Evolutionary conservation across 495 filamentous ascomycete species (phyloP), one percentile per base, ranked within the genome.

Genomic region (Tuber melanosporum): DNA sequence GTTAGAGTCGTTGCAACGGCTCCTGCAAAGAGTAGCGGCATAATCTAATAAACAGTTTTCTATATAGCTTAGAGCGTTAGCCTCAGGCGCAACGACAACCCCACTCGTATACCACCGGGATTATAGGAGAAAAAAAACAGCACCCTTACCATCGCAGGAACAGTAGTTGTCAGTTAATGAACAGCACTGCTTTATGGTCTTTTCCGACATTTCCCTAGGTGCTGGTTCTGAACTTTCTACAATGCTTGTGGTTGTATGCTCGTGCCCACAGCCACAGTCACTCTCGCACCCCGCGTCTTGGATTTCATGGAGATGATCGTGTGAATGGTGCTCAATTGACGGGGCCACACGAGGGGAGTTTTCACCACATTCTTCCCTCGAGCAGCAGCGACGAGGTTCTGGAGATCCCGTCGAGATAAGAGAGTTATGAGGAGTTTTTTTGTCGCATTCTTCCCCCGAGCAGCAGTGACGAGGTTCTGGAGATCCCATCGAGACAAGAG

Each of bases 121-220:
- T 32, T 19, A 45, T 26, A 4, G 12, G 22, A 20, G 43, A 44
- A n/a, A 20, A 26, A 3, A 36, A 71, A 32, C 20, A 26, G 19
- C 52, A 26, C n/a, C 47, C 49, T 71, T 79, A 76, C 78, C 78
- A 71, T 80, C 71, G 41, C 78, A 80, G 36, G 73, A 57, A 62
- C 78, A 80, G 14, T 32, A 36, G 14, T 66, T 66, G 26, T 66
- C 57, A 19, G 6, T 36, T 26, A 36, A 8, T 19, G 57, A 66
- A 19, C 57, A 66, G 57, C 57, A 66, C 57, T 66, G 57, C 26
- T 66, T 32, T 12, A 8, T 7, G 15, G 57, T 5, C 26, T 66
- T 66, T 32, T 14, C 57, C 26, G 57, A 8, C 26, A 19, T 66
- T 66, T 36, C 26, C 14, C 26, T 12, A 66, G 26, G 3, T 1